Evolutionary conservation across 768 basidiomycete genomes (phyloP).

Genomic region (Cystofilobasidium macerans): DNA sequence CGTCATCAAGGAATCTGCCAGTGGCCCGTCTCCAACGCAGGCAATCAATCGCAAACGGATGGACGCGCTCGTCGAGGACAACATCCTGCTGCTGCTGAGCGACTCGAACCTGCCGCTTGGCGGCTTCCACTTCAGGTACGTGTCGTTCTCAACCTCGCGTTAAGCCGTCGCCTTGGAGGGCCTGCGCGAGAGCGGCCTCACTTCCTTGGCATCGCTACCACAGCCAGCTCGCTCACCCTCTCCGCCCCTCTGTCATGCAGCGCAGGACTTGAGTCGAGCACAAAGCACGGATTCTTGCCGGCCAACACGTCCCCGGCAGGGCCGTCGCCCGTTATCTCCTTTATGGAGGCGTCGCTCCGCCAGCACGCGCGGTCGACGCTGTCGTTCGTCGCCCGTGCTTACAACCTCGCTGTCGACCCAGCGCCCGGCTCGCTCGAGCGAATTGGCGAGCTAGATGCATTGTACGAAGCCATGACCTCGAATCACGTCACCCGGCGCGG

Average conservation of each 20-base stretch:
- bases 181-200: too few relatives aligned
- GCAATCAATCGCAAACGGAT: too few relatives aligned
- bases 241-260: neutral
- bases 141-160: neutral
- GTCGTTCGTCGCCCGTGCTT: slow-evolving; percentile 66
- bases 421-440: slow-evolving; percentile 13
- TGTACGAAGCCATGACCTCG: slow-evolving; percentile 75
- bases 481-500: slow-evolving; percentile 82
- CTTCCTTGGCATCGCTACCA: neutral
- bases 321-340: slow-evolving; percentile 42
- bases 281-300: slow-evolving; percentile 65
- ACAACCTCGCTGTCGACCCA: slow-evolving; percentile 33
- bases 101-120: slow-evolving; percentile 96
- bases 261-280: slow-evolving; percentile 66
- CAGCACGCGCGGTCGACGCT: slow-evolving; percentile 67
- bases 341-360: slow-evolving; percentile 60
- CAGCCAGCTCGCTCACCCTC: neutral
- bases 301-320: slow-evolving; percentile 35
- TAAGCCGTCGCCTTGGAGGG: too few relatives aligned
- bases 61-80: slow-evolving; percentile 43
- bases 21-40: too few relatives aligned
- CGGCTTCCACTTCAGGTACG: slow-evolving; percentile 48
- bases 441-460: slow-evolving; percentile 54
- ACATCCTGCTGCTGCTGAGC: slow-evolving; percentile 64
- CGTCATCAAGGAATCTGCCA: too few relatives aligned